Evolutionary conservation across 164 flowering plant genomes (phyloP).

Genomic region (Stephania japonica): DNA sequence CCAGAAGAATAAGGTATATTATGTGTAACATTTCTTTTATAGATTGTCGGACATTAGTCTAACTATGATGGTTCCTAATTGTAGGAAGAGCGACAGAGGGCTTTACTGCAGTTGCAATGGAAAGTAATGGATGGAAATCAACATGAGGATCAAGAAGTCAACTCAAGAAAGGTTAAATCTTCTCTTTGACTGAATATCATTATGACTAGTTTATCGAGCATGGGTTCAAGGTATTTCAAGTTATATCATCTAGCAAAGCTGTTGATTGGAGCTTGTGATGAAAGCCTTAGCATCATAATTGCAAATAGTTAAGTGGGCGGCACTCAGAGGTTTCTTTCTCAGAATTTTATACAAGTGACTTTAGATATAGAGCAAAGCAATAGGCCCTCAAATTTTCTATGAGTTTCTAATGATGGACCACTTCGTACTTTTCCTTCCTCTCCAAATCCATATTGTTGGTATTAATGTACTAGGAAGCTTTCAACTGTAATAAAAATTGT

Average conservation of each 20-base stretch:
- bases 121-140: slow-evolving; percentile 74
- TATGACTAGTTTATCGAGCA: not conserved
- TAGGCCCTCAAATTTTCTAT: not conserved
- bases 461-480: not conserved
- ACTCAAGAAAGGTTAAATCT: slow-evolving; percentile 57
- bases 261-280: not conserved
- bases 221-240: not conserved
- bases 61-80: slow-evolving; percentile 10
- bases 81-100: slow-evolving; percentile 91
- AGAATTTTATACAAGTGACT: not conserved
- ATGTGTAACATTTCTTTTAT: not conserved
- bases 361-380: not conserved
- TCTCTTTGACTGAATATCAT: not conserved
- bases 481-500: not conserved
- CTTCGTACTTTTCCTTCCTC: not conserved
- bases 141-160: slow-evolving; percentile 79
- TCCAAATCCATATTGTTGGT: not conserved
- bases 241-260: not conserved
- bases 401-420: not conserved
- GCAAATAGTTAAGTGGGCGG: not conserved
- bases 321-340: not conserved
- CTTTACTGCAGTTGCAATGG: slow-evolving; percentile 86
- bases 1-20: slow-evolving; percentile 65
- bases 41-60: not conserved
- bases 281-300: not conserved